Conservation (phyloP, 169 alveolate genomes). For the Eimeria sp. region DNA sequence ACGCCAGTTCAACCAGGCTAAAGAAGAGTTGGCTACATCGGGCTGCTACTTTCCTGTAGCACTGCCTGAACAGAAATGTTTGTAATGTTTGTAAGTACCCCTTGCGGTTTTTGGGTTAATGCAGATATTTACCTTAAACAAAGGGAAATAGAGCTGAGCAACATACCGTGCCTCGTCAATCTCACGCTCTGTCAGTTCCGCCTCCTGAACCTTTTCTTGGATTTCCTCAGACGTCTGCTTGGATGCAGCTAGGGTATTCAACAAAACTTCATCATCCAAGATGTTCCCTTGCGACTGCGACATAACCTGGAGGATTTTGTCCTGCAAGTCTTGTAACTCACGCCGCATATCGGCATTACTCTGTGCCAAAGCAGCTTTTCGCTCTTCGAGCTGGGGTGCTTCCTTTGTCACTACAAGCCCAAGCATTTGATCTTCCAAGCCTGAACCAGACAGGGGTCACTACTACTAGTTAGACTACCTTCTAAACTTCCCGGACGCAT, state of each 20-base stretch:
- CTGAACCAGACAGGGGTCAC: conserved; percentile 50
- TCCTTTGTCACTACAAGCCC: conserved; percentile 95
- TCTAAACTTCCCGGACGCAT: background rate
- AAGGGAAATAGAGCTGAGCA: background rate
- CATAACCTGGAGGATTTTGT: conserved; percentile 93
- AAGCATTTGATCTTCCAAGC: conserved; percentile 97
- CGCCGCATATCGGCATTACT: conserved; percentile 93
- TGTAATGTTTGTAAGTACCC: background rate
- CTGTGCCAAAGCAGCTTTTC: conserved; percentile 92
- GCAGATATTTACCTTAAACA: background rate
- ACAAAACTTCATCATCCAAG: conserved; percentile 97
- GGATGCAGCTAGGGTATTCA: conserved; percentile 95
- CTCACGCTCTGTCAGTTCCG: conserved; percentile 94
- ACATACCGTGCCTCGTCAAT: conserved; percentile 92
- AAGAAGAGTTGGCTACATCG: conserved; percentile 97
- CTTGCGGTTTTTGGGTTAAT: background rate
- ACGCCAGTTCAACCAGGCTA: conserved; percentile 95
- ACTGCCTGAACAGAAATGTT: conserved; percentile 88
- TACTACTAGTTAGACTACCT: background rate
- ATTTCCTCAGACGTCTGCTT: conserved; percentile 96
- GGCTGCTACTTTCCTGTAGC: conserved; percentile 96
- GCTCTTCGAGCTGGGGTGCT: conserved; percentile 96
- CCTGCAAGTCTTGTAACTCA: conserved; percentile 94
- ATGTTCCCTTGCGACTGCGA: conserved; percentile 91
- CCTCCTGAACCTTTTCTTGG: conserved; percentile 93